Percentiles rank a stretch among this genome's conserved stretches.
Conservation (phyloP, 208 protist species). For the Leishmania martiniquensis region DNA sequence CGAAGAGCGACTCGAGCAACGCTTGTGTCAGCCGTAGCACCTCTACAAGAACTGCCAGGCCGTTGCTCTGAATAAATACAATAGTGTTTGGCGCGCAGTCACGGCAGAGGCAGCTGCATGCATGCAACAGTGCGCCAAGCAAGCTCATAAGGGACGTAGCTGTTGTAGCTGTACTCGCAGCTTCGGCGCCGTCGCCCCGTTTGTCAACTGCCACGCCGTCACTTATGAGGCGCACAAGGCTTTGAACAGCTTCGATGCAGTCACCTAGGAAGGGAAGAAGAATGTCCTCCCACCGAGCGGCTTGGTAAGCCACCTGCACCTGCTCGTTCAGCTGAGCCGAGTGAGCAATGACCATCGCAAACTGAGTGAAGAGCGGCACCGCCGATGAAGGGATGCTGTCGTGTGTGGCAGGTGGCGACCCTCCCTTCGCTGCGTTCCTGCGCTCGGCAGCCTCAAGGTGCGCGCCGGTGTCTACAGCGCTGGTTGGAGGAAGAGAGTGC, state of each 20-base stretch:
- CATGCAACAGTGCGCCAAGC: slow-evolving; percentile 56
- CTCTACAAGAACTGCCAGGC: slow-evolving; percentile 30
- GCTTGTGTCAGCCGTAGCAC: slow-evolving; percentile 16
- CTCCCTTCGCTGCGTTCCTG: neutral
- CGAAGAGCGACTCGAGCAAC: neutral
- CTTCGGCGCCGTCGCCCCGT: neutral
- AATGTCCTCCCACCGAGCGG: slow-evolving; percentile 35
- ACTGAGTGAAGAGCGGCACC: slow-evolving; percentile 6
- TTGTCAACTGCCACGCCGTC: neutral
- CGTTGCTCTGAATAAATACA: slow-evolving; percentile 43
- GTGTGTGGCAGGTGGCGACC: neutral
- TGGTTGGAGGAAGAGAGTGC: neutral
- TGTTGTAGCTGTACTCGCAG: neutral
- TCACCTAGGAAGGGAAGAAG: slow-evolving; percentile 31
- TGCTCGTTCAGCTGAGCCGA: slow-evolving; percentile 68
- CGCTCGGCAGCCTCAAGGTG: neutral
- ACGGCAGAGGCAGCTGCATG: slow-evolving; percentile 75
- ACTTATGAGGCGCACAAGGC: neutral
- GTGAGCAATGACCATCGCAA: slow-evolving; percentile 38
- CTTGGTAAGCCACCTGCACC: slow-evolving; percentile 55
- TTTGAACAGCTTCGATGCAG: neutral
- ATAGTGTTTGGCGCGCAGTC: slow-evolving; percentile 48
- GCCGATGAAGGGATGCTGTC: neutral
- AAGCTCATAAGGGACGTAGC: slow-evolving; percentile 15
- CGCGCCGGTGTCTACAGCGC: neutral